phyloP scores from a whole-genome alignment of 495 filamentous ascomycete species.

The Stereocaulon alpinum region DNA sequence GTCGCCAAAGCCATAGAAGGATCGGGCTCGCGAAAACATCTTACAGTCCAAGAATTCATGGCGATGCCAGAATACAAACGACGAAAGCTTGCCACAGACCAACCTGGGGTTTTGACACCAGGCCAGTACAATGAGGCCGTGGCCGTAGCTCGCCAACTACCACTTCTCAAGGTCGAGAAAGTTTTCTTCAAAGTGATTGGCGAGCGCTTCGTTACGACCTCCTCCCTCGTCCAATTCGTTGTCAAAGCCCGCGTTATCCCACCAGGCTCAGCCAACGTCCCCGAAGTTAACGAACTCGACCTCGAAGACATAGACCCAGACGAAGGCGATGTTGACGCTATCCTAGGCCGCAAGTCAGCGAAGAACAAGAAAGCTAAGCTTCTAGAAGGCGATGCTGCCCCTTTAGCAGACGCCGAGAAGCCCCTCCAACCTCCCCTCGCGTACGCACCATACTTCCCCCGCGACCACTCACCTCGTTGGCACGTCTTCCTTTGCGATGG shows the following conservation, averaged over 20 bases:
- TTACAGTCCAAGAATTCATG: conserved; percentile 83
- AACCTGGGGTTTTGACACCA: conserved; percentile 60
- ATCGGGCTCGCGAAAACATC: conserved; percentile 57
- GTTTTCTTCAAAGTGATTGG: conserved; percentile 98
- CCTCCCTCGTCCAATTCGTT: conserved; percentile 84
- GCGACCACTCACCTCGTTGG: conserved; percentile 84
- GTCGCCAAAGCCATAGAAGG: conserved; percentile 70
- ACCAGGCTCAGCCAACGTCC: conserved; percentile 63
- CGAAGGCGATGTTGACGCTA: conserved; percentile 82
- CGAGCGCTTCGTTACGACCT: conserved; percentile 85
- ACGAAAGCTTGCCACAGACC: conserved; percentile 52
- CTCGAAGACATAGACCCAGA: conserved; percentile 86
- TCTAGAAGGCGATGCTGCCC: conserved; percentile 36
- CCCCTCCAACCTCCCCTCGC: conserved; percentile 70
- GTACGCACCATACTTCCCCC: conserved; percentile 77
- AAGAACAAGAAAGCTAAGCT: conserved; percentile 46
- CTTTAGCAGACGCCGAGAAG: conserved; percentile 36
- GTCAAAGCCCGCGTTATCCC: conserved; percentile 92
- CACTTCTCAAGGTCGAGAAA: conserved; percentile 74
- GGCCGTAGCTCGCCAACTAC: conserved; percentile 68
- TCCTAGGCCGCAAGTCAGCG: conserved; percentile 61
- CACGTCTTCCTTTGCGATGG: conserved; percentile 86
- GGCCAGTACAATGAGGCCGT: conserved; percentile 67
- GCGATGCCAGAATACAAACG: conserved; percentile 62
- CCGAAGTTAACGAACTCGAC: conserved; percentile 62